Evolutionary conservation across 1,284 basidiomycete species (phyloP), one percentile per base, ranked within the genome.

Genomic region (Agroathelia rolfsii): DNA sequence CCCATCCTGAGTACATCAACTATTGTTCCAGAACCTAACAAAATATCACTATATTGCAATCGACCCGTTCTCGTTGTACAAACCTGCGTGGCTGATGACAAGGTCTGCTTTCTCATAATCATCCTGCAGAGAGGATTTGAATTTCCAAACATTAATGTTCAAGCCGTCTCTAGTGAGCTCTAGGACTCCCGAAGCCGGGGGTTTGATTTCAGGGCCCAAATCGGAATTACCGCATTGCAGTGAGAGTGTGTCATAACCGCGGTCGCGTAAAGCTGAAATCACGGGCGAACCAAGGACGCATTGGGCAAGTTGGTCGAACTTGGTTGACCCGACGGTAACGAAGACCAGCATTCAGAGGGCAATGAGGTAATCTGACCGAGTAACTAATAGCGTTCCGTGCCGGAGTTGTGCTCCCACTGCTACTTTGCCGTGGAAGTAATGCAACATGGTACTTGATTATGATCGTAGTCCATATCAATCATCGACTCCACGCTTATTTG

Each of bases 71-170:
- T 24, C 17, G 32, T 32, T 34, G 24, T 37, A 23, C 73, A 44
- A 52, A 92, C 92, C 92, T 48, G 89, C 93, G 68, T 97, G 93
- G 49, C 87, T 86, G 24, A 97, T 80, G 32, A 97, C 72, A 28
- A 90, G 55, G 51, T 89, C 77, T 15, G 85, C 78, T 9, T 51
- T 57, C 28, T 63, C 58, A 40, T 84, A 79, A 24, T 82, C 71
- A 10, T 64, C 64, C 37, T 74, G 66, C 41, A 93, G 62, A 16
- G 76, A 73, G 5, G 74, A 61, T 46, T 81, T 85, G 60, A 83
- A 92, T 43, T 61, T 66, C 69, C 80, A 80, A 22, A 78, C 58
- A 37, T 76, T 66, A 32, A 90, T 63, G 14, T 55, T 44, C 28
- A 89, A 38, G 1, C 65, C 72, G n/a, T 59, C 53, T 24, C 18